A percentile compares a stretch with the other conserved stretches of the same genome.
phyloP scores from a whole-genome alignment of 352 stramenopile species.

The Phytophthora capsici region DNA sequence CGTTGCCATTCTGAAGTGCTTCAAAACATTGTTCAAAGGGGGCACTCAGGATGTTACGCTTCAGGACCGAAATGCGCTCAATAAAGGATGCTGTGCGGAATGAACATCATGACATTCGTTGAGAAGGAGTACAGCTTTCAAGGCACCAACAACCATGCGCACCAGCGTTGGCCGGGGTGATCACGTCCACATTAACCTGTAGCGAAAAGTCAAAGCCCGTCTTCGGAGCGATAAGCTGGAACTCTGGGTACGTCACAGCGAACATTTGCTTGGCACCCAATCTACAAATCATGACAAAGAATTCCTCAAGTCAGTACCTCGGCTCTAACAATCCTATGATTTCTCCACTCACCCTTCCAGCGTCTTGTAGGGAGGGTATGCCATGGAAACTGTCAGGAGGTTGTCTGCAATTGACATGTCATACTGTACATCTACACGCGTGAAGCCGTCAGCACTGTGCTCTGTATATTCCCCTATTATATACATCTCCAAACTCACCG shows the following conservation, averaged over 20 bases:
- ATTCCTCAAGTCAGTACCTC: not conserved
- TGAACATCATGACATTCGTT: slow-evolving; percentile 4
- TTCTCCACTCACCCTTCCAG: slow-evolving; percentile 53
- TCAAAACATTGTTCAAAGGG: slow-evolving; percentile 88
- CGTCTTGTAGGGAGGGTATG: slow-evolving; percentile 79
- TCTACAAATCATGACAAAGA: slow-evolving; percentile 31
- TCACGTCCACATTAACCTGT: slow-evolving; percentile 77
- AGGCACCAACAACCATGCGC: slow-evolving; percentile 13
- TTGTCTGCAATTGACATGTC: slow-evolving; percentile 79
- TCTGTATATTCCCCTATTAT: not conserved
- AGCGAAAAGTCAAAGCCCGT: slow-evolving; percentile 83
- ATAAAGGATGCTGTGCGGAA: slow-evolving; percentile 68
- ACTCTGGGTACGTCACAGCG: slow-evolving; percentile 74
- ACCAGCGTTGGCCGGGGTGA: slow-evolving; percentile 77
- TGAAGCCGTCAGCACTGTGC: slow-evolving; percentile 6
- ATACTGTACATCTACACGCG: slow-evolving; percentile 78
- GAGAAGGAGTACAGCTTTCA: too few relatives aligned
- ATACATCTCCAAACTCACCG: slow-evolving; percentile 38
- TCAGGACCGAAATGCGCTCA: slow-evolving; percentile 74
- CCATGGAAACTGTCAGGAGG: slow-evolving; percentile 73
- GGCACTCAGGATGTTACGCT: slow-evolving; percentile 81
- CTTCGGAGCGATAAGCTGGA: slow-evolving; percentile 67
- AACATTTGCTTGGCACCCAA: slow-evolving; percentile 80
- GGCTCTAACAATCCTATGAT: not conserved
- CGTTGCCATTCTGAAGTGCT: slow-evolving; percentile 71